Base-by-base conservation (phyloP, 2,329 filamentous ascomycete genomes). In the Biscogniauxia mediterranea region DNA sequence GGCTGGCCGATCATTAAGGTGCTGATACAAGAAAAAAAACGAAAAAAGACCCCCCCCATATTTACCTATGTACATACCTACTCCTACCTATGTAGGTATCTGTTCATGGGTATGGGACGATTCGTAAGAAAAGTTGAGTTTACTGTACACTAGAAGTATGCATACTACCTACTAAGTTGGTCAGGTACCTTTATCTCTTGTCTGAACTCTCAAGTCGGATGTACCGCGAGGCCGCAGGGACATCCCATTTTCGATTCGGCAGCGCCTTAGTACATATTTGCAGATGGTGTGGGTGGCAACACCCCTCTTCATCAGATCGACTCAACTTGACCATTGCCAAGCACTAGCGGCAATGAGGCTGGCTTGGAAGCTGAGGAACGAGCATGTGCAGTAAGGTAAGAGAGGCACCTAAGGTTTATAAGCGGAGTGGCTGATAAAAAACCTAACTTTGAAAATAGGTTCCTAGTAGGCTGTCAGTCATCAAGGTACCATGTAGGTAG, bases 201-300 rank as follows among this genome's bases (percentile, higher is more conserved):
- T 32, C 28, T 32, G 28, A 32, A 32, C 28, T 32, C 7, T 32
- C 28, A 13, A 32, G 28, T 9, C 11, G 28, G 11, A 32, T 32
- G 28, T 46, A 46, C 7, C 15, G 38, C 38, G 38, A 55, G 54
- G 54, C 54, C 54, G 54, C 54, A 55, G 54, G 54, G 19, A 55
- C 54, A 55, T 25, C 25, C 21, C 54, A 19, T 28, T 38, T 38
- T 46, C 38, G 15, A 28, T 55, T 55, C 26, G 54, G 32, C 28
- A 25, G 50, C 26, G 54, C 38, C 4, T 15, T 46, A 46, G 38
- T n/a, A 23, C 23, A 23, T 23, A 42, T 55, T 28, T 26, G 15
- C 20, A 28, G 23, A 28, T 42, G 54, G 54, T 55, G 54, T 55
- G 54, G 54, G 54, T 55, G 54, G 19, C 19, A 25, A 32, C 32